phyloP scores from a whole-genome alignment of 768 basidiomycete species.

The Phylloporus rhodoxanthus region DNA sequence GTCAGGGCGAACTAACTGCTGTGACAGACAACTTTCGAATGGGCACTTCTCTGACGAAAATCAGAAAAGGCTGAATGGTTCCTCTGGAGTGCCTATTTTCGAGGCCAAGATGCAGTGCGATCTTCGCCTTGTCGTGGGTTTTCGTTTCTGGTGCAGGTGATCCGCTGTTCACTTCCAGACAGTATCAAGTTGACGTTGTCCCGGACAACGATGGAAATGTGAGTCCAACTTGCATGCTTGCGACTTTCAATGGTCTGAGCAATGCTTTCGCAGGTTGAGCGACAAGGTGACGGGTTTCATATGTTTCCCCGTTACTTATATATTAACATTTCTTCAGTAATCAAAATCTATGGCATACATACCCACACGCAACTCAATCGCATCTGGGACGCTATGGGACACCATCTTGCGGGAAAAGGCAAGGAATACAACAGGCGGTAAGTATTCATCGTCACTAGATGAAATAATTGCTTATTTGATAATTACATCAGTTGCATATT shows the following conservation, averaged over 20 bases:
- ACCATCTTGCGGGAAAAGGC: conserved; percentile 39
- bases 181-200: conserved; percentile 49
- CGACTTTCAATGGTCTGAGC: neutral
- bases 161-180: neutral
- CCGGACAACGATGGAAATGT: conserved; percentile 34
- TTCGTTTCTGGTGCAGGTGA: neutral
- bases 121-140: conserved; percentile 44
- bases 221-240: conserved; percentile 2
- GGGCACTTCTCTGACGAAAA: conserved; percentile 68
- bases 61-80: conserved; percentile 51
- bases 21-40: conserved; percentile 55
- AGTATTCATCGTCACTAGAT: neutral
- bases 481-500: conserved; percentile 38
- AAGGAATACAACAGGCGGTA: conserved; percentile 52
- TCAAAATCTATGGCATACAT: conserved; percentile 47
- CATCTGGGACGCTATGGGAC: conserved; percentile 44
- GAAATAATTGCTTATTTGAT: neutral
- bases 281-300: conserved; percentile 30
- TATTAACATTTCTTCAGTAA: conserved; percentile 25
- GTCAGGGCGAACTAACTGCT: neutral
- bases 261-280: conserved; percentile 21
- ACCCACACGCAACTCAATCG: conserved; percentile 45
- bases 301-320: neutral
- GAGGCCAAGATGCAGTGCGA: conserved; percentile 63
- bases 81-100: conserved; percentile 50